Evolutionary conservation across 441 rosid genomes (phyloP), one percentile per base, ranked within the genome.

Genomic region (Eruca vesicaria): DNA sequence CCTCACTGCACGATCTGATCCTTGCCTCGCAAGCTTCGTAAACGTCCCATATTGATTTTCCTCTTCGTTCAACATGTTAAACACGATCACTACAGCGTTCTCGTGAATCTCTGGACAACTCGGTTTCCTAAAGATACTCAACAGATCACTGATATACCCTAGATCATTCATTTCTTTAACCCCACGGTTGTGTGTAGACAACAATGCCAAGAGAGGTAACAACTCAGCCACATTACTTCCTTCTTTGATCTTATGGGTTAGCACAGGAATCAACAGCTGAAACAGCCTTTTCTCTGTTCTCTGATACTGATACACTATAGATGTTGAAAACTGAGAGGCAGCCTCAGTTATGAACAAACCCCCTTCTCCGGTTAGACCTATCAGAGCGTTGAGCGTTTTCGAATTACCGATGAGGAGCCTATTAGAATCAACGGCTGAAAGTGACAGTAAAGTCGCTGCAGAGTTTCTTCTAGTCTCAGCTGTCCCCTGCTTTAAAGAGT

Each of bases 1-100:
- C 68, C 89, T 82, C 85, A 73, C 72, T 2, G 84, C 79, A 72
- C 89, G 81, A 52, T 70, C 78, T 68, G 86, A 79, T 72, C 86
- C 89, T 31, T 78, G 79, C 56, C 41, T 65, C 0, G 72, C 68
- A 70, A 84, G 81, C 35, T 74, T 79, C 14, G 83, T 75, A 48
- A 86, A 75, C 0, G 86, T 81, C 52, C 79, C 68, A 26, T 81
- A 26, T 41, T 57, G 66, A 15, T 52, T 66, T 32, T 86, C 89
- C 69, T 84, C 86, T 38, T 75, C 82, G 66, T 64, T 52, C 11
- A 86, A 82, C 63, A 86, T 78, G 68, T 69, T 71, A 45, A 64
- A 73, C 10, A 79, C 50, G 38, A 84, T 80, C 6, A 72, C 85
- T 1, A 72, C 77, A 58, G 84, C 84, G 38, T 84, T 83, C 80